Evolutionary conservation across 2,329 filamentous ascomycete species (phyloP).

Genomic region (Penicillium sp.): DNA sequence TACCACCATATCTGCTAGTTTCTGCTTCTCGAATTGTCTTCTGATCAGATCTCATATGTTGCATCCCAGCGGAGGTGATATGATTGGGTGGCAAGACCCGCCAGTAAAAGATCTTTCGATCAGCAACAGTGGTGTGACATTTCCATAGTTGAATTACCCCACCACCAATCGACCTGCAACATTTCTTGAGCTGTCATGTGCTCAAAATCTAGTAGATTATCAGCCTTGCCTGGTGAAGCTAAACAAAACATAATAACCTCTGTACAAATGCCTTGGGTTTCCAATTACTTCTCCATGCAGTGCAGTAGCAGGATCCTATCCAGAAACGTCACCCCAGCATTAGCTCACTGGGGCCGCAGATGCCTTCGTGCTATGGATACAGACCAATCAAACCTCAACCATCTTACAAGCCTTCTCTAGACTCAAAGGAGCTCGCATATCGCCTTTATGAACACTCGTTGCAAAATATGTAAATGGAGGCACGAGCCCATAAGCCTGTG

Average conservation of each 20-base stretch:
- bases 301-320: background rate
- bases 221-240: background rate
- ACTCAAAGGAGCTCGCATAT: slow-evolving; percentile 22
- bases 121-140: background rate
- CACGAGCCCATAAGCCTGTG: slow-evolving; percentile 18
- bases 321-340: background rate
- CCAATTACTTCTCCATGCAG: background rate
- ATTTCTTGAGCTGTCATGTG: background rate
- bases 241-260: background rate
- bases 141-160: background rate
- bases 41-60: background rate
- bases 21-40: background rate
- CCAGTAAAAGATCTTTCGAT: background rate
- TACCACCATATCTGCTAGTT: background rate
- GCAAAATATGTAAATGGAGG: slow-evolving; percentile 22
- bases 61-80: background rate
- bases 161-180: background rate
- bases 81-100: background rate
- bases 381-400: background rate
- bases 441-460: slow-evolving; percentile 21
- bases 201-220: background rate
- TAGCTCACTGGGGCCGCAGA: background rate
- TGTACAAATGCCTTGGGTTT: background rate
- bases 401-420: background rate
- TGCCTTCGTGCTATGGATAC: background rate